Evolutionary conservation across 83 land plant species (phyloP).

Genomic region (Thuja plicata): DNA sequence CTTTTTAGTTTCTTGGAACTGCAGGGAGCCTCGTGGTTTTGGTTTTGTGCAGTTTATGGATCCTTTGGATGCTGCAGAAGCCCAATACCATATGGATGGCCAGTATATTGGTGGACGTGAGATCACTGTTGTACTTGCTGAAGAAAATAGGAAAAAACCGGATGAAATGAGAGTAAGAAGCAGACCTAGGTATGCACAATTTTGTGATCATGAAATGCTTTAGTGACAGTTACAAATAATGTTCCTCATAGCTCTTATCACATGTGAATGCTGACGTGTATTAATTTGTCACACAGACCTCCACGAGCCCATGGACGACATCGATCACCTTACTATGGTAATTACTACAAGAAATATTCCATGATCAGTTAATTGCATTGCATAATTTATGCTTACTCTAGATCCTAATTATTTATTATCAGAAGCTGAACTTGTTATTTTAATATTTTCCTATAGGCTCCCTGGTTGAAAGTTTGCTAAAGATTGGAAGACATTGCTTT

Average conservation of each 20-base stretch:
- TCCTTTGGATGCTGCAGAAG: conserved; percentile 78
- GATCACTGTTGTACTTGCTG: conserved; percentile 85
- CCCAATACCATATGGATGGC: conserved; percentile 71
- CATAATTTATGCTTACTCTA: not conserved
- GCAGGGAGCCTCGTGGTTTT: conserved; percentile 91
- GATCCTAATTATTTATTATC: not conserved
- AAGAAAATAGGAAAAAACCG: conserved; percentile 79
- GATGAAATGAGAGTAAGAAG: conserved; percentile 75
- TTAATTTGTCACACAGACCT: not conserved
- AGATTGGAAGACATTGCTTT: not conserved
- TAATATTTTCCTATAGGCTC: not conserved
- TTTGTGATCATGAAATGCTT: not conserved
- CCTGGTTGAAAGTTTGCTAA: not conserved
- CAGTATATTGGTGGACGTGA: conserved; percentile 70
- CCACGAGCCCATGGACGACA: conserved; percentile 13
- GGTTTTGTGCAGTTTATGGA: conserved; percentile 91
- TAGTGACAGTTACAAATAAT: not conserved
- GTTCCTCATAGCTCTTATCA: not conserved
- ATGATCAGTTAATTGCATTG: not conserved
- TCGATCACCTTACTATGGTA: conserved; percentile 8
- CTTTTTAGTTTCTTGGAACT: conserved; percentile 1
- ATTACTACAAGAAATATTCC: not conserved
- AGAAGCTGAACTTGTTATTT: not conserved
- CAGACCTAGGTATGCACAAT: conserved; percentile 39
- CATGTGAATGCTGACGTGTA: not conserved